Percentiles rank a stretch among this genome's conserved stretches.
These are phyloP conservation scores for Neohortaea acidophila DNA, from an alignment of 495 filamentous ascomycete species.

Conservation along the genomic window DNA sequence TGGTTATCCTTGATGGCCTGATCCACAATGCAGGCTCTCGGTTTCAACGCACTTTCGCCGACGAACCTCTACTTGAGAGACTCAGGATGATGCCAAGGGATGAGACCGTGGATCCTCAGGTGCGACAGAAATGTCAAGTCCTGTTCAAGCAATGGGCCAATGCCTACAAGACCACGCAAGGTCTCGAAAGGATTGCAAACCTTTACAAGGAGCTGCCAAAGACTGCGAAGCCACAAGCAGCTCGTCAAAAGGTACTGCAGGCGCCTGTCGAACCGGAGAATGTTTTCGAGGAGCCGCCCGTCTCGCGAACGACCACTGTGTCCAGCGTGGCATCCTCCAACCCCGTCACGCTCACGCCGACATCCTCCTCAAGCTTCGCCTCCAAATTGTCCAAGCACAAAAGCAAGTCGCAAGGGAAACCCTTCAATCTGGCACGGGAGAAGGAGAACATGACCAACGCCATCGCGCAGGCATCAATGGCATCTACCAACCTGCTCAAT, in stretches of 20 bases:
- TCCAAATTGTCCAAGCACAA: conserved; percentile 31
- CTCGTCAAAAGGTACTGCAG: conserved; percentile 63
- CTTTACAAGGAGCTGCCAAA: conserved; percentile 70
- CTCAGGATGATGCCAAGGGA: conserved; percentile 78
- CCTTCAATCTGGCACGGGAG: conserved; percentile 77
- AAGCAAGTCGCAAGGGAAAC: conserved; percentile 27
- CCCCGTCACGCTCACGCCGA: conserved; percentile 5
- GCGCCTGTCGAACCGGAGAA: conserved; percentile 50
- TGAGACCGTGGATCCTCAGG: conserved; percentile 65
- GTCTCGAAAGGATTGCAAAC: conserved; percentile 60
- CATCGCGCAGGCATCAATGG: conserved; percentile 72
- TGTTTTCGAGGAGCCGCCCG: conserved; percentile 32
- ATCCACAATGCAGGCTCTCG: conserved; percentile 87
- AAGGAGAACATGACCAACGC: conserved; percentile 67
- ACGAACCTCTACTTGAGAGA: conserved; percentile 87
- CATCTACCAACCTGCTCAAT: conserved; percentile 82
- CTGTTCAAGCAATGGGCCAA: conserved; percentile 80
- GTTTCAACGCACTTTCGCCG: conserved; percentile 76
- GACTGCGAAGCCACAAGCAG: conserved; percentile 46
- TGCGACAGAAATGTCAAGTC: conserved; percentile 70
- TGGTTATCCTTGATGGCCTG: conserved; percentile 80
- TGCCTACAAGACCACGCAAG: conserved; percentile 65
- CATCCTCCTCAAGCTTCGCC: conserved; percentile 8
- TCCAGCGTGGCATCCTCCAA: conserved; percentile 4
- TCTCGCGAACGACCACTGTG: neutral